Base-by-base conservation (phyloP, 352 stramenopile species). In the Phytophthora tentaculata region DNA sequence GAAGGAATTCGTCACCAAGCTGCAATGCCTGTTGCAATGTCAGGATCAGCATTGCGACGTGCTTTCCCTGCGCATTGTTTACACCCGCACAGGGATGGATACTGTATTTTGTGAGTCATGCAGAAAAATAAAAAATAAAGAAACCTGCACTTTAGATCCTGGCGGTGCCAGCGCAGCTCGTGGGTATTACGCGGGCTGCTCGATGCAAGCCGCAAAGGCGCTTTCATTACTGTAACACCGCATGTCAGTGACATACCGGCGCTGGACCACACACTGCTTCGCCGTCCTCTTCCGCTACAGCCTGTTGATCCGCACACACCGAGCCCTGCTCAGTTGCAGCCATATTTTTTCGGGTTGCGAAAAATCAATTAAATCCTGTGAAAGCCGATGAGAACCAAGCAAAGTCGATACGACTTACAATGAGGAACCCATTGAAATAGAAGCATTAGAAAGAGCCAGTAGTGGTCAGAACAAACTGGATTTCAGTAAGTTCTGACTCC, bases 241-340 rank as follows among this genome's bases (percentile, higher is more conserved):
- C 22, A 53, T 72, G 65, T 58, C 20, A 61, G 45, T 20, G 61
- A 53, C 45, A 49, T 50, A 50, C n/a, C 29, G 9, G 20, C 20
- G 20, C 64, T 44, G 24, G 28, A 16, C 60, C 53, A 64, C 61
- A 63, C 22, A 70, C 19, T 22, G 10, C 6, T 12, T 49, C 54
- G 19, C 19, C 23, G 37, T 17, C 52, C 59, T 69, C 54, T 73
- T 69, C 60, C 66, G 48, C 61, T 37, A 69, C 61, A 70, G 63
- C 56, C 62, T 58, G 41, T 43, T 61, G 55, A 53, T 62, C 56
- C 39, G 14, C 13, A 8, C 14, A 62, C 48, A 52, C 59, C 59
- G 2, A 67, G 28, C 59, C 49, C 59, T 67, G 19, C 43, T 67
- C 39, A 58, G 48, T 61, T 51, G 61, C 51, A 56, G 41, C 50